A percentile compares a stretch with the other conserved stretches of the same genome.
phyloP scores from a whole-genome alignment of 1,284 basidiomycete species.

The Meripilus lineatus region DNA sequence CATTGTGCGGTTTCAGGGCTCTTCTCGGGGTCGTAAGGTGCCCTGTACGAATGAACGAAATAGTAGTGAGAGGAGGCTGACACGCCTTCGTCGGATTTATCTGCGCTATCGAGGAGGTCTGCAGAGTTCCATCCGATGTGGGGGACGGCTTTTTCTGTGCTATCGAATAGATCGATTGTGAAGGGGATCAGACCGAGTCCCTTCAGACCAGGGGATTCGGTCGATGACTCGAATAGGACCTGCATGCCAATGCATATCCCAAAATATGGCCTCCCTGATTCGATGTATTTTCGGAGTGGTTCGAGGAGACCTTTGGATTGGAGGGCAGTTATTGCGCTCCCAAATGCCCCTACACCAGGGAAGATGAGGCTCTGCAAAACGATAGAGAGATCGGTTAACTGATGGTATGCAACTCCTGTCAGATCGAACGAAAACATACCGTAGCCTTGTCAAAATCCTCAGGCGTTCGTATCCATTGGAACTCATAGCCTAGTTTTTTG shows the following conservation, averaged over 20 bases:
- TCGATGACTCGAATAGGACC: conserved; percentile 85
- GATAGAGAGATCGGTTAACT: conserved; percentile 9
- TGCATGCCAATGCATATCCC: conserved; percentile 99
- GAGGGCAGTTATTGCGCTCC: conserved; percentile 82
- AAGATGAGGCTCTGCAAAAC: conserved; percentile 83
- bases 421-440: conserved; percentile 49
- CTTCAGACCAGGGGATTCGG: conserved; percentile 55
- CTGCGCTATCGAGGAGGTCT: conserved; percentile 44
- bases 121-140: conserved; percentile 98
- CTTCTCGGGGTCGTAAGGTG: conserved; percentile 57
- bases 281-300: conserved; percentile 81
- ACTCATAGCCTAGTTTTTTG: conserved; percentile 80
- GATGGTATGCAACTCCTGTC: too few relatives aligned
- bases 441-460: conserved; percentile 87
- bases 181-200: conserved; percentile 77
- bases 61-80: conserved; percentile 73
- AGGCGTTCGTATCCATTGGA: conserved; percentile 87
- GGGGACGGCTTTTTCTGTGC: conserved; percentile 82
- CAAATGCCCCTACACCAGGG: conserved; percentile 97
- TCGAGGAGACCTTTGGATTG: conserved; percentile 70
- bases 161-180: conserved; percentile 63
- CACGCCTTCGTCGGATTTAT: conserved; percentile 37
- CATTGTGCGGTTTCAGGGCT: conserved; percentile 60
- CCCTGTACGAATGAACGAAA: conserved; percentile 96
- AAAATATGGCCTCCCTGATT: conserved; percentile 90